Percentiles rank a stretch among this genome's conserved stretches.
These are phyloP conservation scores for Crucibulum laeve DNA, from an alignment of 768 basidiomycete genomes.

Conservation along the genomic window DNA sequence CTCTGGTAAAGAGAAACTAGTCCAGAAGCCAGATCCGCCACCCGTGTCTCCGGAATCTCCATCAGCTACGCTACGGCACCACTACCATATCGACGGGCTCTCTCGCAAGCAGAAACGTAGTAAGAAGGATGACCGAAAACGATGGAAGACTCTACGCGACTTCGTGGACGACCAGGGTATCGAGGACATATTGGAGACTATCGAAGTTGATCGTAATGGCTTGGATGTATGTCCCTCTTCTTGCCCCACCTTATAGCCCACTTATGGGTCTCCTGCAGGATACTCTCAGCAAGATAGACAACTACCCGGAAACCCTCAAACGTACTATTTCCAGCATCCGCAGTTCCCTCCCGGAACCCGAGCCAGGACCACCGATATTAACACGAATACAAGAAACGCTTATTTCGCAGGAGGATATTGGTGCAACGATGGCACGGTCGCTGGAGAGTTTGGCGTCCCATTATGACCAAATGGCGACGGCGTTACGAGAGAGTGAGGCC, in stretches of 20 bases:
- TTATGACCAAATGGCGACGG: constrained; percentile 72
- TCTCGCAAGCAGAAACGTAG: constrained; percentile 5
- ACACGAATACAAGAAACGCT: constrained; percentile 44
- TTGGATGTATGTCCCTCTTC: constrained; percentile 52
- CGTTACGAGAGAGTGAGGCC: constrained; percentile 63
- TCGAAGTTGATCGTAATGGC: constrained; percentile 64
- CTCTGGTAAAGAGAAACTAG: neutral
- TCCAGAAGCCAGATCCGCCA: constrained; percentile 1
- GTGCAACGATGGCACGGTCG: constrained; percentile 66
- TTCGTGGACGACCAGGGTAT: constrained; percentile 83
- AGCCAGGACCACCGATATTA: constrained; percentile 10
- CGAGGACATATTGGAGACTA: constrained; percentile 68
- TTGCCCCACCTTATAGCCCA: neutral
- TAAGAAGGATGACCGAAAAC: constrained; percentile 41
- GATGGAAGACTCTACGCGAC: constrained; percentile 81
- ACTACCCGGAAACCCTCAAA: constrained; percentile 62
- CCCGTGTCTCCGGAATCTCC: constrained; percentile 24
- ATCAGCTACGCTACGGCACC: constrained; percentile 23
- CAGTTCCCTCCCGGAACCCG: constrained; percentile 36
- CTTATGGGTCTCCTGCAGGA: constrained; percentile 37
- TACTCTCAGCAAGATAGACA: constrained; percentile 55
- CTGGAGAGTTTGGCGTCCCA: constrained; percentile 71
- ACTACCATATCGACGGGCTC: neutral
- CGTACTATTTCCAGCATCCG: constrained; percentile 54
- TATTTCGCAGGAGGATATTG: constrained; percentile 51